phyloP scores from a whole-genome alignment of 2,329 filamentous ascomycete species.

The Sporothrix euskadiensis region DNA sequence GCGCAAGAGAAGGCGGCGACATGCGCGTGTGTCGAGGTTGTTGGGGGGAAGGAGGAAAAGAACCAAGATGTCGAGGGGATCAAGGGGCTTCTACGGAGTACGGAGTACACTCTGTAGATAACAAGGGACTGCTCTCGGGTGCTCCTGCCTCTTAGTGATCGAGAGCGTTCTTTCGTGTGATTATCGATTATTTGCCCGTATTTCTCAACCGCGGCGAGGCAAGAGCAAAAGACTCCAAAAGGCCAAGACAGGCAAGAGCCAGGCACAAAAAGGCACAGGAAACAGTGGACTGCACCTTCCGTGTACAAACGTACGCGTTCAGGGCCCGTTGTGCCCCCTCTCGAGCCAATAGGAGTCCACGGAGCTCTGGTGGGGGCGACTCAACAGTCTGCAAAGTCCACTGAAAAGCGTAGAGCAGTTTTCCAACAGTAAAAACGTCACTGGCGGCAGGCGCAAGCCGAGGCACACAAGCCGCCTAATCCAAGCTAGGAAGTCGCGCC shows the following conservation, averaged over 20 bases:
- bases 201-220: neutral
- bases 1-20: slow-evolving; percentile 15
- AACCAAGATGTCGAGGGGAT: neutral
- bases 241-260: neutral
- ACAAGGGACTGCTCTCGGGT: neutral
- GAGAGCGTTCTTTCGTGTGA: neutral
- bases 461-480: neutral
- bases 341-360: slow-evolving; percentile 9
- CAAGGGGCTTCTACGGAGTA: neutral
- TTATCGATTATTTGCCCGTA: neutral
- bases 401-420: neutral
- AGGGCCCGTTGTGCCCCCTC: too few species aligned
- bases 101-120: neutral
- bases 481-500: slow-evolving; percentile 15
- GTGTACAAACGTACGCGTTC: neutral
- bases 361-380: slow-evolving; percentile 4
- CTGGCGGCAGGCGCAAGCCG: neutral
- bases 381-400: neutral
- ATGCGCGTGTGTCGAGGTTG: neutral
- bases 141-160: neutral
- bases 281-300: slow-evolving; percentile 2
- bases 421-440: neutral
- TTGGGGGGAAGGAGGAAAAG: neutral
- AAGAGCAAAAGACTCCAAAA: neutral
- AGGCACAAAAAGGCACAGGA: neutral